These are phyloP conservation scores for Cenchrus americanus DNA, from an alignment of 176 grass and related monocot genomes.

Conservation along the genomic window DNA sequence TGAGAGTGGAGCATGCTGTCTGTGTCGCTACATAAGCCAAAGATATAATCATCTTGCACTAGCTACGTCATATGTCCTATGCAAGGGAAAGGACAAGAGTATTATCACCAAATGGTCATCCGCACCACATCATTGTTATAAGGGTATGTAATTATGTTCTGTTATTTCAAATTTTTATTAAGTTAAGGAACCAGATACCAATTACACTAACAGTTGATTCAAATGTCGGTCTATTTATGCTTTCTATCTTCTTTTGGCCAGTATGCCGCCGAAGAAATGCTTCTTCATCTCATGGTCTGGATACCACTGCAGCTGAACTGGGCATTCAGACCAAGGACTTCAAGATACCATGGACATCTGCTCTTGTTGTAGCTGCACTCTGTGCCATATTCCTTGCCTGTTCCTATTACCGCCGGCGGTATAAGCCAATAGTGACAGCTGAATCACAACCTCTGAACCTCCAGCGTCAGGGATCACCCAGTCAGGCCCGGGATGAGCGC, in stretches of 20 bases:
- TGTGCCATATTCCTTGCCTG: background rate
- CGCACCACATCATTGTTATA: background rate
- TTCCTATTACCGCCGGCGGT: background rate
- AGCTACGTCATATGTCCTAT: background rate
- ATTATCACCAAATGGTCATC: background rate
- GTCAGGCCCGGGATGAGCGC: background rate
- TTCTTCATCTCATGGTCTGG: too few relatives aligned
- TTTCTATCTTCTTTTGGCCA: background rate
- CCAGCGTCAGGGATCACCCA: background rate
- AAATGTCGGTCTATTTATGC: background rate
- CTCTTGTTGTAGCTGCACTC: background rate
- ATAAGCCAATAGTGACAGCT: background rate
- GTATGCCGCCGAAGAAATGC: background rate
- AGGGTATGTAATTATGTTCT: background rate
- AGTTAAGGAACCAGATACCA: background rate
- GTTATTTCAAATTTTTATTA: background rate
- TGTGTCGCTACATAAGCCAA: background rate
- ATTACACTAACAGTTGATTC: background rate
- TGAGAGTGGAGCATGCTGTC: slow-evolving; percentile 8
- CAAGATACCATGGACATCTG: background rate
- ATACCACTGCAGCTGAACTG: too few relatives aligned
- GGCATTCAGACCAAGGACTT: background rate
- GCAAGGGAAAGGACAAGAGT: slow-evolving; percentile 4
- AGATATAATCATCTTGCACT: background rate
- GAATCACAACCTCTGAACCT: background rate